Evolutionary conservation across 2,329 filamentous ascomycete species (phyloP).

Genomic region (Neonectria magnoliae): DNA sequence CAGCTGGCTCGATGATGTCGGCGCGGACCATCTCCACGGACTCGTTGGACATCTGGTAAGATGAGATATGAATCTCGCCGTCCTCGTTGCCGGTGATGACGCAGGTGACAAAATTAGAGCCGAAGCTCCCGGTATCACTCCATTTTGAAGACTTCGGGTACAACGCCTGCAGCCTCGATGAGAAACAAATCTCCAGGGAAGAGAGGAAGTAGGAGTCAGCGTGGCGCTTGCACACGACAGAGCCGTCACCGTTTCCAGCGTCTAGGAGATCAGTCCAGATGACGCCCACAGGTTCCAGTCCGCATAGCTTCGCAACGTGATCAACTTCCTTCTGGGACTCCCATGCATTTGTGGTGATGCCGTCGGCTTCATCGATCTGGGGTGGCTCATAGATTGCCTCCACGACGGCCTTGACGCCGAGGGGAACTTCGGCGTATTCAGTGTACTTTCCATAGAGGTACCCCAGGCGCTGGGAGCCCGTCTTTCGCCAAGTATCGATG

Average conservation of each 20-base stretch:
- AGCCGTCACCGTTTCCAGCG: slow-evolving; percentile 81
- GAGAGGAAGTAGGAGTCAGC: slow-evolving; percentile 95
- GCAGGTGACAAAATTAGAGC: slow-evolving; percentile 97
- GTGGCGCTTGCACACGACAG: slow-evolving; percentile 93
- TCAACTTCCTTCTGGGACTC: slow-evolving; percentile 85
- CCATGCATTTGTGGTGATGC: slow-evolving; percentile 86
- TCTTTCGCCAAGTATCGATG: slow-evolving; percentile 90
- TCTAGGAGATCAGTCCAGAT: slow-evolving; percentile 95
- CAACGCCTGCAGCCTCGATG: slow-evolving; percentile 85
- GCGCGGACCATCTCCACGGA: slow-evolving; percentile 97
- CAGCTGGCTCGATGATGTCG: slow-evolving; percentile 93
- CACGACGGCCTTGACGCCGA: slow-evolving; percentile 94
- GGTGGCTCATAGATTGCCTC: slow-evolving; percentile 98
- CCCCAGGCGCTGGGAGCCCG: slow-evolving; percentile 84
- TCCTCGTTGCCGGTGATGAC: slow-evolving; percentile 92
- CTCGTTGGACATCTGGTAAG: slow-evolving; percentile 95
- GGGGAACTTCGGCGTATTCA: slow-evolving; percentile 90
- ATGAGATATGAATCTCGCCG: slow-evolving; percentile 86
- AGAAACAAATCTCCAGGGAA: slow-evolving; percentile 90
- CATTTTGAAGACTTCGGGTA: slow-evolving; percentile 93
- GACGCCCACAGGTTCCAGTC: slow-evolving; percentile 87
- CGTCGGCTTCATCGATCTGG: slow-evolving; percentile 88
- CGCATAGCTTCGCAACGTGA: slow-evolving; percentile 82
- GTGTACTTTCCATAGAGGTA: slow-evolving; percentile 92
- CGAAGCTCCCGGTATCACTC: slow-evolving; percentile 94